phyloP scores from a whole-genome alignment of 257 asterid species.

The Anisodus tanguticus region DNA sequence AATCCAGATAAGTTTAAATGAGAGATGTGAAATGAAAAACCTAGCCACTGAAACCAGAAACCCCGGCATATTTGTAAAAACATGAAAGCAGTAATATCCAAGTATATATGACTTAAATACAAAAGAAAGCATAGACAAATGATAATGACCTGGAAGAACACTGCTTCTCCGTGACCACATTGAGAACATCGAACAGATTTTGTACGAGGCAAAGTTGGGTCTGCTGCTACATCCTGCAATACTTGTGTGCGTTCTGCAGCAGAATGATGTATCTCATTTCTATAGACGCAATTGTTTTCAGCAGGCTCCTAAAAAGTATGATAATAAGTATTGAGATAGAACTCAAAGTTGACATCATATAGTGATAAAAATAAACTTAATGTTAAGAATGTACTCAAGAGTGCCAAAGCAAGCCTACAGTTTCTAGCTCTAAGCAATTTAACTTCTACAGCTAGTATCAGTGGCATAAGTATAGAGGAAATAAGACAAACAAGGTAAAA shows the following conservation, averaged over 20 bases:
- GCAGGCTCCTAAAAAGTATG: conserved; percentile 76
- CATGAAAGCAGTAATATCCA: neutral
- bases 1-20: neutral
- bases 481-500: neutral
- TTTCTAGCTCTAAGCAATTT: neutral
- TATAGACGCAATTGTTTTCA: conserved; percentile 84
- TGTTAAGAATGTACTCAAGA: neutral
- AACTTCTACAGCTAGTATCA: neutral
- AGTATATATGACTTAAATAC: neutral
- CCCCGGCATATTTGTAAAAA: neutral
- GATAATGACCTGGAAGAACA: conserved; percentile 82
- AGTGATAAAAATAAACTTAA: neutral
- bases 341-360: neutral
- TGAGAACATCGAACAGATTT: conserved; percentile 76
- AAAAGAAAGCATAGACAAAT: neutral
- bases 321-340: neutral
- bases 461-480: neutral
- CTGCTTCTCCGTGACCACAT: conserved; percentile 99
- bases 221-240: conserved; percentile 94
- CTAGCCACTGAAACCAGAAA: neutral
- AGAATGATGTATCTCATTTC: conserved; percentile 87
- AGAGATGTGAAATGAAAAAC: no score
- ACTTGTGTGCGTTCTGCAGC: conserved; percentile 90
- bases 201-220: conserved; percentile 99
- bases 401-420: neutral